phyloP scores from a whole-genome alignment of 2,329 filamentous ascomycete genomes.

The Aspergillus pseudoterreus region DNA sequence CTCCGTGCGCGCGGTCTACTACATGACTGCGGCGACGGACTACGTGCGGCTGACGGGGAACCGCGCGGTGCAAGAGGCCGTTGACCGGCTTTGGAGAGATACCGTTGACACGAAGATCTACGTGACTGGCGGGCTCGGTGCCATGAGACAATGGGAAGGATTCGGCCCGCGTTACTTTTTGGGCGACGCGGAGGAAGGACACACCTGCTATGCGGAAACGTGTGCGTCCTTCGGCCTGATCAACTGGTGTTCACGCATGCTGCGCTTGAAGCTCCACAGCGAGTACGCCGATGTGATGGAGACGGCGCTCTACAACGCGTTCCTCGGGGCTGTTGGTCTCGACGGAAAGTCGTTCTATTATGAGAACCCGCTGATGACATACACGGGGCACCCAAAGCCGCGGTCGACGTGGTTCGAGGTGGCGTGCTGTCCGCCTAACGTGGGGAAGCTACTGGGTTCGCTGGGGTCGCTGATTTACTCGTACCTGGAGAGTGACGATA shows the following conservation, averaged over 20 bases:
- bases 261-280: constrained; percentile 52
- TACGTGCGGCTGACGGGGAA: constrained; percentile 38
- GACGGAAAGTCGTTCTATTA: constrained; percentile 60
- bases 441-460: constrained; percentile 53
- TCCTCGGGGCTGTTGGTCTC: constrained; percentile 56
- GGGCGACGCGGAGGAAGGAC: constrained; percentile 57
- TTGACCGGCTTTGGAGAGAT: not conserved
- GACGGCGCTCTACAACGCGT: constrained; percentile 57
- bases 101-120: not conserved
- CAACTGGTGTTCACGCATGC: constrained; percentile 56
- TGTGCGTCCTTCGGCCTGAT: constrained; percentile 59
- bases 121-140: not conserved
- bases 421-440: constrained; percentile 60
- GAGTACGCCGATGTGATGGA: constrained; percentile 59
- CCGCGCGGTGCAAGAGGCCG: constrained; percentile 47
- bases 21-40: constrained; percentile 57
- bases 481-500: not conserved
- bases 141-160: constrained; percentile 29
- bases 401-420: constrained; percentile 58
- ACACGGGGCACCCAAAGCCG: constrained; percentile 46
- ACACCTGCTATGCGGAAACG: constrained; percentile 61
- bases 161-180: constrained; percentile 59
- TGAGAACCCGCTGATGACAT: constrained; percentile 58
- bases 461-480: constrained; percentile 13
- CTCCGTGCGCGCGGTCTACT: constrained; percentile 58